Conservation (phyloP, 1,139 yeast species). For the Saccharomyces hybrid region DNA sequence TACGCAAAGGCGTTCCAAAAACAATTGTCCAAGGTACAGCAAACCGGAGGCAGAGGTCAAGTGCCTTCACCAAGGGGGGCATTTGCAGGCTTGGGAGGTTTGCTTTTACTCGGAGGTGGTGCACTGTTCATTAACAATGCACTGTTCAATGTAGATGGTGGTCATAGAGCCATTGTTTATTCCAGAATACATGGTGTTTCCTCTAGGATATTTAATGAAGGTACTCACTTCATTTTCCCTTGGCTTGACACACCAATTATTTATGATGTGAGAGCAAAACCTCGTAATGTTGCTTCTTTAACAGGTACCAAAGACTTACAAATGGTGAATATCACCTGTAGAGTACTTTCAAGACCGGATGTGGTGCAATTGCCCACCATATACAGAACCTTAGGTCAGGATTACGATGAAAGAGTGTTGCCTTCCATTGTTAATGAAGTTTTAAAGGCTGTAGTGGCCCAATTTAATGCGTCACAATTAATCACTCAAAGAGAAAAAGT, state of each 20-base stretch:
- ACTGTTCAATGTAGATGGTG: constrained; percentile 95
- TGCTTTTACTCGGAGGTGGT: constrained; percentile 66
- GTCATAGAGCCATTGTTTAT: constrained; percentile 94
- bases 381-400: constrained; percentile 85
- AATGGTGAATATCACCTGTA: constrained; percentile 97
- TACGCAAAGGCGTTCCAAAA: constrained; percentile 30
- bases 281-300: constrained; percentile 92
- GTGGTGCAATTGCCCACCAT: constrained; percentile 70
- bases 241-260: constrained; percentile 92
- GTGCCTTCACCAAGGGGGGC: constrained; percentile 42
- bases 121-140: constrained; percentile 63
- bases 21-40: constrained; percentile 26
- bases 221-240: constrained; percentile 90
- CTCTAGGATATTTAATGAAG: constrained; percentile 82
- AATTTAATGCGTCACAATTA: constrained; percentile 94
- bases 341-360: constrained; percentile 90
- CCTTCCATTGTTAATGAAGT: constrained; percentile 98
- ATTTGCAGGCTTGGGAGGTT: constrained; percentile 75
- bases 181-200: constrained; percentile 84
- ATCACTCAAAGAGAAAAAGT: constrained; percentile 98
- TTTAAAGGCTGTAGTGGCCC: constrained; percentile 93
- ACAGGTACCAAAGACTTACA: constrained; percentile 98
- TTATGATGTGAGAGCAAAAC: constrained; percentile 94
- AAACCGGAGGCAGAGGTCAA: constrained; percentile 32
- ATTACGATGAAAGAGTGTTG: constrained; percentile 91